Evolutionary conservation across 2,329 filamentous ascomycete species (phyloP).

Genomic region (Pyrenochaeta sp.): DNA sequence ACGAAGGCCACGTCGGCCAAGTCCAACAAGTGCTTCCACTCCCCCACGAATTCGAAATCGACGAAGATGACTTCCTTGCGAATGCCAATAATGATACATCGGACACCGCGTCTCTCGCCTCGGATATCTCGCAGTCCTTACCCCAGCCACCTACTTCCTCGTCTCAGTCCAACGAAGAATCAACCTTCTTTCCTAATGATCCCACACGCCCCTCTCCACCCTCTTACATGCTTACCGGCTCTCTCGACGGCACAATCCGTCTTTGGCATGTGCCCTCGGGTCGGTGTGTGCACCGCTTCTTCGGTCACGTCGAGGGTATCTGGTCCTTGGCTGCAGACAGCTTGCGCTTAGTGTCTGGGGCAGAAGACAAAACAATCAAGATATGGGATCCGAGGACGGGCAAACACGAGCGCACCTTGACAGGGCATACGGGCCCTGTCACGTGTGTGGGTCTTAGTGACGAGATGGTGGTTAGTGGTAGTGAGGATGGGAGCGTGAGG

Average conservation of each 20-base stretch:
- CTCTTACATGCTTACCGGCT: conserved; percentile 91
- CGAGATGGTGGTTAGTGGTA: conserved; percentile 86
- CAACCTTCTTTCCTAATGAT: conserved; percentile 66
- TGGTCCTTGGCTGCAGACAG: conserved; percentile 93
- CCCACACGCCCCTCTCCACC: conserved; percentile 76
- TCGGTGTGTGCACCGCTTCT: conserved; percentile 88
- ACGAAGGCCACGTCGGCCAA: conserved; percentile 91
- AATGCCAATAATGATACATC: conserved; percentile 63
- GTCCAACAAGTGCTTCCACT: conserved; percentile 90
- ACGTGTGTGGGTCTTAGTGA: conserved; percentile 94
- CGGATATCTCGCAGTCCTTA: conserved; percentile 26
- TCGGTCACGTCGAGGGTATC: conserved; percentile 94
- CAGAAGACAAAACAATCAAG: conserved; percentile 95
- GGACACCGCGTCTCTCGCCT: conserved; percentile 47
- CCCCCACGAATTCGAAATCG: conserved; percentile 87
- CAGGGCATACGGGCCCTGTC: conserved; percentile 87
- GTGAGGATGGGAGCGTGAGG: conserved; percentile 91
- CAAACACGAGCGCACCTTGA: conserved; percentile 90
- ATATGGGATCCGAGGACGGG: conserved; percentile 93
- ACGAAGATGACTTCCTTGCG: conserved; percentile 69
- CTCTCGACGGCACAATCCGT: conserved; percentile 88
- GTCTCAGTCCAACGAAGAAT: conserved; percentile 23
- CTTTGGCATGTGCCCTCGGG: conserved; percentile 90
- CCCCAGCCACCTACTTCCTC: conserved; percentile 8
- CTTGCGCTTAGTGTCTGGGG: conserved; percentile 84